Conservation (phyloP, 352 stramenopile species). For the Pythium vanterpoolii region DNA sequence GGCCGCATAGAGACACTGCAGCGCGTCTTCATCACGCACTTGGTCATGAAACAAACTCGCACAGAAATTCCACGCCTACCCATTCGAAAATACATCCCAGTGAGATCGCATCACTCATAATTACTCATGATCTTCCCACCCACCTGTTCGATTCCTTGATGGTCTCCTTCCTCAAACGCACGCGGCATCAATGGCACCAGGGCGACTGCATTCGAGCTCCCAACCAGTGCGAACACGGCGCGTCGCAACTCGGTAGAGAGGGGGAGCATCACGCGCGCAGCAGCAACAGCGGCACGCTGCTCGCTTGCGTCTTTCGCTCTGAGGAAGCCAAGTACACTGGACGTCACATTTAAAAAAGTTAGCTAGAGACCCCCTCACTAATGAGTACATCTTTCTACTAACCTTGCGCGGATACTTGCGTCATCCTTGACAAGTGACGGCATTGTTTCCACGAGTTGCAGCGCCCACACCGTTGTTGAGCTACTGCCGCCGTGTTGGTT, state of each 20-base stretch:
- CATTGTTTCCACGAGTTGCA: slow-evolving; percentile 47
- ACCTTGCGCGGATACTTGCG: slow-evolving; percentile 24
- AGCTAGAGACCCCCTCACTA: background rate
- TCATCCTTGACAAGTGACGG: slow-evolving; percentile 33
- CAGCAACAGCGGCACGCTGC: background rate
- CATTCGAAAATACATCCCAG: background rate
- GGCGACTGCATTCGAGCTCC: background rate
- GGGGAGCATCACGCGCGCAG: background rate
- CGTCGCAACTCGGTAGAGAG: background rate
- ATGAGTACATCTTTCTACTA: background rate
- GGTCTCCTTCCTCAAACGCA: background rate
- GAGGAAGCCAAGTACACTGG: background rate
- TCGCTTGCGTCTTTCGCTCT: background rate
- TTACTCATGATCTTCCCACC: background rate
- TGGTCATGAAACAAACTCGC: slow-evolving; percentile 34
- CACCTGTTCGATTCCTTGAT: background rate
- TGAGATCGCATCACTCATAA: background rate
- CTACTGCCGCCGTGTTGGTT: background rate
- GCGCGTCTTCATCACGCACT: slow-evolving; percentile 5
- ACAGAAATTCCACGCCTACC: slow-evolving; percentile 42
- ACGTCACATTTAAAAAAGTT: background rate
- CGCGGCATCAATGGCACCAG: background rate
- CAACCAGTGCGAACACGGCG: background rate
- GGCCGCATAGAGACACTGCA: slow-evolving; percentile 4
- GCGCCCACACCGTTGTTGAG: slow-evolving; percentile 19